Percentiles rank a stretch among this genome's conserved stretches.
These are phyloP conservation scores for Grosmannia serpens DNA, from an alignment of 2,329 filamentous ascomycete species.

Conservation along the genomic window DNA sequence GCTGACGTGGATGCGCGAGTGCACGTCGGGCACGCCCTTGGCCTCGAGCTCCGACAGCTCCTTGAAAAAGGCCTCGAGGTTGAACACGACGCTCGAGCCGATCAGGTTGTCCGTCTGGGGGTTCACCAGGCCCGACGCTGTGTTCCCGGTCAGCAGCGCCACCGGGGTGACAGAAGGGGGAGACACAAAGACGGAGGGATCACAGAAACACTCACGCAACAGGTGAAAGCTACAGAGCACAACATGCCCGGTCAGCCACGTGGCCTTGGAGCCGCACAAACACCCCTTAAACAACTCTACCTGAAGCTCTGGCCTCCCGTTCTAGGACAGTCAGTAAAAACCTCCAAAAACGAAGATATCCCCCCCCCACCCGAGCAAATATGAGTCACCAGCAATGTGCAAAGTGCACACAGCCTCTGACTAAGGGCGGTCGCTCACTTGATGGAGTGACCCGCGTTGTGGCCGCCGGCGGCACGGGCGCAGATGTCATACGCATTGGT, in stretches of 20 bases:
- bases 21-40: conserved; percentile 25
- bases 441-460: conserved; percentile 45
- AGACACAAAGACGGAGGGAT: not conserved
- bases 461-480: conserved; percentile 47
- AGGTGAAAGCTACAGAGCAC: conserved; percentile 12
- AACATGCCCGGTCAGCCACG: not conserved
- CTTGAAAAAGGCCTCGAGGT: conserved; percentile 37
- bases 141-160: conserved; percentile 33
- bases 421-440: conserved; percentile 5
- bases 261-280: not conserved
- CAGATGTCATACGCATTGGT: conserved; percentile 26
- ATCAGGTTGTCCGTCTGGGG: conserved; percentile 62
- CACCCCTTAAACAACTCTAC: conserved; percentile 1
- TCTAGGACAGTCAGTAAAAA: not conserved
- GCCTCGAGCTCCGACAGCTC: conserved; percentile 28
- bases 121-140: conserved; percentile 57
- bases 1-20: conserved; percentile 47
- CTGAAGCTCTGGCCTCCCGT: conserved; percentile 13
- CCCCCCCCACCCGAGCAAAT: too few species aligned
- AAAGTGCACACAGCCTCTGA: not conserved
- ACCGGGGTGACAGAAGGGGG: conserved; percentile 11
- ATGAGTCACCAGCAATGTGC: not conserved
- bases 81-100: conserved; percentile 57
- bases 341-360: not conserved
- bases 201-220: conserved; percentile 19